phyloP scores from a whole-genome alignment of 257 asterid genomes.

The Solanum habrochaites region DNA sequence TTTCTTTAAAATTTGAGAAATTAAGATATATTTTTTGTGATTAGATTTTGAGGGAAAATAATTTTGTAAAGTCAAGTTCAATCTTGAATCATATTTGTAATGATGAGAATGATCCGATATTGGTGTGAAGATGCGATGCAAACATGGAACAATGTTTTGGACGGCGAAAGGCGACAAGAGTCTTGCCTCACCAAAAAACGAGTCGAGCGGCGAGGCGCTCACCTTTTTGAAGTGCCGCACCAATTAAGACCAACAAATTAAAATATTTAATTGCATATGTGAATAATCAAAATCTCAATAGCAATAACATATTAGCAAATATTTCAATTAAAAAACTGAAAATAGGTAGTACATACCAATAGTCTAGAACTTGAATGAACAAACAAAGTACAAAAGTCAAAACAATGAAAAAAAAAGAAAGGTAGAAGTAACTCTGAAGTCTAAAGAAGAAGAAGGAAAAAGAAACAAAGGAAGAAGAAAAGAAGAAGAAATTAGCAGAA shows the following conservation, averaged over 20 bases:
- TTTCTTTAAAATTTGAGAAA: not conserved
- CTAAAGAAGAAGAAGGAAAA: not conserved
- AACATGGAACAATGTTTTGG: not conserved
- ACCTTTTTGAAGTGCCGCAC: not conserved
- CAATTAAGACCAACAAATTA: not conserved
- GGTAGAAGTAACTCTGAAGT: not conserved
- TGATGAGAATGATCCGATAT: not conserved
- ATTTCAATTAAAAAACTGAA: not conserved
- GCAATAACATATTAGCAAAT: not conserved
- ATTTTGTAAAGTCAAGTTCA: not conserved
- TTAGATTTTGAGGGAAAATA: not conserved
- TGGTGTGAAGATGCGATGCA: not conserved
- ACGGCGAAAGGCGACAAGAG: not conserved
- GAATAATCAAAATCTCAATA: not conserved
- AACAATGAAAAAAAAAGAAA: not conserved
- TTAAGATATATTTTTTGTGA: not conserved
- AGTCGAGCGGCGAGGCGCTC: not conserved
- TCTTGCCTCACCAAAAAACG: not conserved
- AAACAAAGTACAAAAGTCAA: not conserved
- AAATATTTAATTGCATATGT: not conserved
- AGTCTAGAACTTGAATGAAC: not conserved
- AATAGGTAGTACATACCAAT: too few relatives aligned
- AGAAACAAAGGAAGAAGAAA: not conserved
- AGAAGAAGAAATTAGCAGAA: too few relatives aligned
- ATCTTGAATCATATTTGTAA: not conserved